These are phyloP conservation scores for Beauveria sp. DNA, from an alignment of 2,329 filamentous ascomycete genomes.

Conservation along the genomic window DNA sequence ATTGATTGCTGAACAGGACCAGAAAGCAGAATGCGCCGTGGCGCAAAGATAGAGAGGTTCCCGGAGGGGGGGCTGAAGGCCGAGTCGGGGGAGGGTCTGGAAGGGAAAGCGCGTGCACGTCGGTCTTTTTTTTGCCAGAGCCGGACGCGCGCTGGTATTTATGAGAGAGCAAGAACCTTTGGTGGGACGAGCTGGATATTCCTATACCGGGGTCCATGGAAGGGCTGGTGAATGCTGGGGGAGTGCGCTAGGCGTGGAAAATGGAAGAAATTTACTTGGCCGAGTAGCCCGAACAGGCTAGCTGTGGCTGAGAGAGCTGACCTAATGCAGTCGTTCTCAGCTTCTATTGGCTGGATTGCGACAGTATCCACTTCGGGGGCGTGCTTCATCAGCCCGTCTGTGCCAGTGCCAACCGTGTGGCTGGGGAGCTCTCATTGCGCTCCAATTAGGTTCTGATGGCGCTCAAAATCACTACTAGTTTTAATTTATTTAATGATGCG, in stretches of 20 bases:
- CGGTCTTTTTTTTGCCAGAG: constrained; percentile 32
- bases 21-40: constrained; percentile 6
- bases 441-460: background rate
- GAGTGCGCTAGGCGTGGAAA: background rate
- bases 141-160: constrained; percentile 40
- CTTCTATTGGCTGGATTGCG: background rate
- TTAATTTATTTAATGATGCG: background rate
- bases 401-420: background rate
- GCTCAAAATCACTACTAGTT: background rate
- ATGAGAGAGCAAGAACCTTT: constrained; percentile 33
- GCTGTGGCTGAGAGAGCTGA: constrained; percentile 3
- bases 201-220: constrained; percentile 29
- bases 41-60: constrained; percentile 3
- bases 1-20: background rate
- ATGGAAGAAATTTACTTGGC: constrained; percentile 29
- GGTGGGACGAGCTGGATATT: constrained; percentile 29
- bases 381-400: background rate
- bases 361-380: no score
- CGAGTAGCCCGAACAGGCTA: constrained; percentile 16
- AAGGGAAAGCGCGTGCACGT: constrained; percentile 40
- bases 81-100: constrained; percentile 26
- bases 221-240: constrained; percentile 18
- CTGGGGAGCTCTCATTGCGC: constrained; percentile 4
- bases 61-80: constrained; percentile 8
- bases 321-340: background rate